These are phyloP conservation scores for Stemphylium vesicarium DNA, from an alignment of 2,329 filamentous ascomycete species.

Conservation along the genomic window DNA sequence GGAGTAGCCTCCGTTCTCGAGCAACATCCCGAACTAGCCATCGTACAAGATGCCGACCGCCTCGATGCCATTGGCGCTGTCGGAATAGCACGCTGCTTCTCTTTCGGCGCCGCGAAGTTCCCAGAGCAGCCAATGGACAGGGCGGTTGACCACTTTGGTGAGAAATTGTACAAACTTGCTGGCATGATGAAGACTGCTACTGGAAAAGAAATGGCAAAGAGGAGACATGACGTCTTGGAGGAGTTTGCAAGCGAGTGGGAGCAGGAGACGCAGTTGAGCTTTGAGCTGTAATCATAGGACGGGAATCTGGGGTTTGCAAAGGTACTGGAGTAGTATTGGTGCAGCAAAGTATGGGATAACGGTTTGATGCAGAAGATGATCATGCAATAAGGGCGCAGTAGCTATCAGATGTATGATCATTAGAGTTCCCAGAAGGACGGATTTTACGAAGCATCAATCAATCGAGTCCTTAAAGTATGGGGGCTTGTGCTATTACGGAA, in stretches of 20 bases:
- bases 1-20: slow-evolving; percentile 67
- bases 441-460: too few relatives aligned
- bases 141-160: slow-evolving; percentile 45
- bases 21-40: slow-evolving; percentile 73
- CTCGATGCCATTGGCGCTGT: slow-evolving; percentile 90
- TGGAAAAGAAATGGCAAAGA: slow-evolving; percentile 29
- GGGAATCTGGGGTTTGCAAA: not conserved
- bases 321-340: too few relatives aligned
- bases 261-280: slow-evolving; percentile 21
- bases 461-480: too few relatives aligned
- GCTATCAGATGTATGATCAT: too few relatives aligned
- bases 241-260: slow-evolving; percentile 25
- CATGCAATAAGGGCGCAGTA: too few relatives aligned
- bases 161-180: slow-evolving; percentile 43
- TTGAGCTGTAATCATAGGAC: slow-evolving; percentile 13
- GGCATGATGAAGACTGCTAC: slow-evolving; percentile 47
- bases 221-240: slow-evolving; percentile 21
- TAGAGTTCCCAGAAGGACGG: too few relatives aligned
- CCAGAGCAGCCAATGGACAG: slow-evolving; percentile 31
- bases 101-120: slow-evolving; percentile 67
- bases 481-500: not conserved
- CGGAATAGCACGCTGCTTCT: slow-evolving; percentile 79
- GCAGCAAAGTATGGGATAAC: too few relatives aligned
- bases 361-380: too few relatives aligned
- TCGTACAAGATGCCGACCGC: slow-evolving; percentile 91